phyloP scores from a whole-genome alignment of 2,329 filamentous ascomycete genomes.

The Alternaria viburni region DNA sequence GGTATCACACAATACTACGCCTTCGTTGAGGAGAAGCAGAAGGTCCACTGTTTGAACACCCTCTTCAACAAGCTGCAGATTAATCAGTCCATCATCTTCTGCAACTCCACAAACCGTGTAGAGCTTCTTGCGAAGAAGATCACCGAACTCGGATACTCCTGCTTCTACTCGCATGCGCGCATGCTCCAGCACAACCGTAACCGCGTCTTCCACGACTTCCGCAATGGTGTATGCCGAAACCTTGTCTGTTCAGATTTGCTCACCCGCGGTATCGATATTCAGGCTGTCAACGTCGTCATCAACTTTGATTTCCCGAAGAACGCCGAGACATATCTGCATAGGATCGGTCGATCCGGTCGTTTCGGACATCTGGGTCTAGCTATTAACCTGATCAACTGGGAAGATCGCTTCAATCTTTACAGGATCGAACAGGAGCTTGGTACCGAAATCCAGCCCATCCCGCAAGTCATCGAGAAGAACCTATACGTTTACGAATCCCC shows the following conservation, averaged over 20 bases:
- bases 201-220: slow-evolving; percentile 98
- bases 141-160: slow-evolving; percentile 97
- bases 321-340: slow-evolving; percentile 96
- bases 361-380: slow-evolving; percentile 97
- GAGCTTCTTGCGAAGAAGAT: slow-evolving; percentile 99
- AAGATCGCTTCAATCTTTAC: slow-evolving; percentile 98
- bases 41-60: slow-evolving; percentile 98
- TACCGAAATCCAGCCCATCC: slow-evolving; percentile 97
- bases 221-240: slow-evolving; percentile 96
- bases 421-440: slow-evolving; percentile 97
- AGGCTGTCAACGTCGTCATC: slow-evolving; percentile 99
- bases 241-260: slow-evolving; percentile 97
- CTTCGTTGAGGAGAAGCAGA: slow-evolving; percentile 98
- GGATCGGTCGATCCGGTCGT: slow-evolving; percentile 95
- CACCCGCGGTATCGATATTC: slow-evolving; percentile 98
- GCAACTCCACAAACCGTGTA: slow-evolving; percentile 98
- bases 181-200: slow-evolving; percentile 98
- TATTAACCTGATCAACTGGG: slow-evolving; percentile 99
- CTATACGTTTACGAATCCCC: slow-evolving; percentile 98
- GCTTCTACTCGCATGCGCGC: slow-evolving; percentile 98
- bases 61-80: slow-evolving; percentile 99
- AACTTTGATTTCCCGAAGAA: slow-evolving; percentile 99
- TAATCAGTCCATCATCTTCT: slow-evolving; percentile 99
- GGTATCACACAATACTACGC: slow-evolving; percentile 99
- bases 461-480: slow-evolving; percentile 91